Base-by-base conservation (phyloP, 2,329 filamentous ascomycete species). In the Fusarium ambrosium region DNA sequence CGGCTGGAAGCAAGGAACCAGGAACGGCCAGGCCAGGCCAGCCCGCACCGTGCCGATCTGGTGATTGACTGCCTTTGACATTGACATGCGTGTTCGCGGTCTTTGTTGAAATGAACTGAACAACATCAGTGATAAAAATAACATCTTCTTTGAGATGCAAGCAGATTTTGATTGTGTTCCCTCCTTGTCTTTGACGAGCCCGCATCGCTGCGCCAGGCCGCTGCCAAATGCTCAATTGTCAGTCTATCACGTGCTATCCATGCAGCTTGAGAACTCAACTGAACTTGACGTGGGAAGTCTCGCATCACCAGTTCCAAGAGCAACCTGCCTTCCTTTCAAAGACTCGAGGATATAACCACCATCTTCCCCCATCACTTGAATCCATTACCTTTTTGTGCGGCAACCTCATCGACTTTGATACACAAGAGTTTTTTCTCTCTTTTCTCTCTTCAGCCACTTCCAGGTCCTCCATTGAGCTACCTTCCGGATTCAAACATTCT, bases 211-310 rank as follows among this genome's bases (percentile, higher is more conserved):
- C 67, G 71, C 59, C 71, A 55, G 66, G 58, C 71, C 71, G 65
- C 64, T 51, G 16, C 69, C 59, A 64, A 39, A 75, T 73, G 66
- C 66, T 70, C 62, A 66, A 41, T 62, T 65, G 55, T 62, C 60
- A 71, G 61, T 48, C 58, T 51, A 68, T 77, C 75, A 77, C 74
- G 75, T 77, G 75, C 72, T 70, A 68, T 48, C 51, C 58, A 60
- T 56, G 34, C 32, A 62, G 20, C 60, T 29, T 36, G n/a, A 27
- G 41, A 45, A 34, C 32, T 13, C 32, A 43, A 43, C 41, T 43
- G n/a, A 59, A 60, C 39, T 16, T 29, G 11, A 68, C 39, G 51
- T 32, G 32, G 66, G 62, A 75, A 74, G 72, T 66, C 51, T 75
- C 62, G 65, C 72, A 75, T 65, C 69, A 37, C 69, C 43, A 66